phyloP scores from a whole-genome alignment of 2,329 filamentous ascomycete genomes.

The Colletotrichum horii region DNA sequence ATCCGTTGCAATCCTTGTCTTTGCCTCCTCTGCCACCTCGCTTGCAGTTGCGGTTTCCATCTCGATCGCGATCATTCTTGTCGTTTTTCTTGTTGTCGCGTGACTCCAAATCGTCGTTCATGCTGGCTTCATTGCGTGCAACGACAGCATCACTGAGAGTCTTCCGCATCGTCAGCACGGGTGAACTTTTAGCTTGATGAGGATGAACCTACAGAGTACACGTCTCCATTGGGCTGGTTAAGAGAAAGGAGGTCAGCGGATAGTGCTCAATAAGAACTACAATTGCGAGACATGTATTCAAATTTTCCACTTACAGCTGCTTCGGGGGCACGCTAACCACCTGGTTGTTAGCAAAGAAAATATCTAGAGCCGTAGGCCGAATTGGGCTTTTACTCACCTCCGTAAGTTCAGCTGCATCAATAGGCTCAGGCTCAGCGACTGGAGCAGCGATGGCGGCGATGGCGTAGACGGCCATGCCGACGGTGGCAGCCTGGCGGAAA shows the following conservation, averaged over 20 bases:
- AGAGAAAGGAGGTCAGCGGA: not conserved
- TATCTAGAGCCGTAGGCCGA: not conserved
- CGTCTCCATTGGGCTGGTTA: not conserved
- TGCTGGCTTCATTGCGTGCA: not conserved
- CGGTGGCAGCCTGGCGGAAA: not conserved
- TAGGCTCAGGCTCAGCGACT: not conserved
- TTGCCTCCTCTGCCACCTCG: not conserved
- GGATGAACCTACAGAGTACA: not conserved
- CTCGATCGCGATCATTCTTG: not conserved
- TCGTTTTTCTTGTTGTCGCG: not conserved
- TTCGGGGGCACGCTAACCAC: not conserved
- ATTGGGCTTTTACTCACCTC: not conserved
- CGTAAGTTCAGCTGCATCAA: not conserved
- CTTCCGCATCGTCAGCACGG: not conserved
- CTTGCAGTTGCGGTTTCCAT: not conserved
- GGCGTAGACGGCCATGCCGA: slow-evolving; percentile 8
- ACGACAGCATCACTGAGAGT: not conserved
- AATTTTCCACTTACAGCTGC: not conserved
- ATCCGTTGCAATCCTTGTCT: not conserved
- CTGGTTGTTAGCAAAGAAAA: not conserved
- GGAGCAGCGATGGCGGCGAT: slow-evolving; percentile 7
- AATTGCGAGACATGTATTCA: not conserved
- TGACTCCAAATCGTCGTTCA: not conserved
- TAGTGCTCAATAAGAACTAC: not conserved
- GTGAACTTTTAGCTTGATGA: not conserved